These are phyloP conservation scores for Darksidea phi DNA, from an alignment of 495 filamentous ascomycete species.

Conservation along the genomic window DNA sequence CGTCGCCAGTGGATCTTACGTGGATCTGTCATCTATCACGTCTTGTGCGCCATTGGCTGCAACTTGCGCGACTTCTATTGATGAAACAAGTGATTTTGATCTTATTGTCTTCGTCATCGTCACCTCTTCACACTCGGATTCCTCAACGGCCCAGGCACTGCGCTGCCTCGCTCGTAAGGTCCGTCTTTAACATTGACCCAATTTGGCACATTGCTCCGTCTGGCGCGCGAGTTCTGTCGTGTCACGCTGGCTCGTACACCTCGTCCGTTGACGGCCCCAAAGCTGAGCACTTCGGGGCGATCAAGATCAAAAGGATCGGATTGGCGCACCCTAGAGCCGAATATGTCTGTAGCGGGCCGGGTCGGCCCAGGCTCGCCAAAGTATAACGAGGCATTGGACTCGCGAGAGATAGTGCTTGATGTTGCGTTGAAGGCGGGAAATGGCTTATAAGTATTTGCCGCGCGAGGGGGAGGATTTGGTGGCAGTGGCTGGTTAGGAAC, in stretches of 20 bases:
- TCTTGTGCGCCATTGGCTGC: neutral
- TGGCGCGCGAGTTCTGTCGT: constrained; percentile 28
- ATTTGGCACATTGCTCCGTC: constrained; percentile 28
- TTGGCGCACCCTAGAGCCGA: constrained; percentile 12
- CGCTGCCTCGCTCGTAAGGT: constrained; percentile 17
- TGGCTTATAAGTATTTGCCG: constrained; percentile 19
- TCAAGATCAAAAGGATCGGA: constrained; percentile 37
- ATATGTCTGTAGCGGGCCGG: constrained; percentile 29
- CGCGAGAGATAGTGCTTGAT: constrained; percentile 1
- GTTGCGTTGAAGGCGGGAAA: constrained; percentile 14
- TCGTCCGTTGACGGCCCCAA: constrained; percentile 25
- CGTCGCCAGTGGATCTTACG: neutral
- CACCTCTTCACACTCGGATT: constrained; percentile 19
- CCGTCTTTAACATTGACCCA: constrained; percentile 30
- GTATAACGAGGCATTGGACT: constrained; percentile 17
- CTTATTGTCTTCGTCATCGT: neutral
- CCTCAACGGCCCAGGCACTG: constrained; percentile 15
- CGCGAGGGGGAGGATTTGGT: constrained; percentile 18
- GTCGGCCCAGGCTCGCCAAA: constrained; percentile 35
- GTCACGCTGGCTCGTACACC: constrained; percentile 32
- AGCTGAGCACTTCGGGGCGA: constrained; percentile 29
- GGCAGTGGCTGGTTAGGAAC: constrained; percentile 25
- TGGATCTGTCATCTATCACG: neutral
- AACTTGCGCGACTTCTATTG: neutral
- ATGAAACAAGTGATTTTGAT: neutral